Base-by-base conservation (phyloP, 2,329 filamentous ascomycete genomes). In the Pseudocercospora fijiensis region DNA sequence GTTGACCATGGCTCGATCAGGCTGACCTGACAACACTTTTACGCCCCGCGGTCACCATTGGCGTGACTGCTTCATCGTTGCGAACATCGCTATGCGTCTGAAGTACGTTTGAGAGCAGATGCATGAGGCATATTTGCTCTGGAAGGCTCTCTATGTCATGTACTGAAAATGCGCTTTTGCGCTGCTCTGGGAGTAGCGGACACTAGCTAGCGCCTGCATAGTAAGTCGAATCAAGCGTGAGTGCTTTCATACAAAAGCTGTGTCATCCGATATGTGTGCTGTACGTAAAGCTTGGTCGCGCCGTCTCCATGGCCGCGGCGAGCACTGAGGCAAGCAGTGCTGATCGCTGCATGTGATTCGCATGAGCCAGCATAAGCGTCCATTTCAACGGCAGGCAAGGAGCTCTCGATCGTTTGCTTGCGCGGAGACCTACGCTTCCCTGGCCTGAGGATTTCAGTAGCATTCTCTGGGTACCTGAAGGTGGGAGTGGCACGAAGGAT, bases 191-290 rank as follows among this genome's bases (percentile, higher is more conserved):
- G 55, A 57, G 55, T 57, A 45, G 55, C 55, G 18, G 18, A 57
- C 16, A 41, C 37, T 57, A 57, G 55, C 55, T 57, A 57, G 55
- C 55, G 43, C 55, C 55, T 57, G 55, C 37, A 30, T 57, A 57
- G 55, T 57, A 57, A 57, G 55, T 57, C 55, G n/a, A 57, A 57
- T 57, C 55, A 41, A 57, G 30, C 55, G 55, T 57, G 55, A 57
- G 55, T 57, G 55, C 27, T 57, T 57, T 57, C 55, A 57, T 57
- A 41, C 22, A 24, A 33, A 45, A 45, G 18, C n/a, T 56, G 28
- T 56, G 24, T 53, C 16, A 41, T 41, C 18, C 37, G 16, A 41
- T 18, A n/a, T n/a, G 37, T 41, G 37, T 41, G 9, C 16, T 41
- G 37, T 41, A n/a, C 37, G 10, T 41, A 11, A 0, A 3, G 9